Evolutionary conservation across 495 filamentous ascomycete species (phyloP).

Genomic region (Apodospora peruviana): DNA sequence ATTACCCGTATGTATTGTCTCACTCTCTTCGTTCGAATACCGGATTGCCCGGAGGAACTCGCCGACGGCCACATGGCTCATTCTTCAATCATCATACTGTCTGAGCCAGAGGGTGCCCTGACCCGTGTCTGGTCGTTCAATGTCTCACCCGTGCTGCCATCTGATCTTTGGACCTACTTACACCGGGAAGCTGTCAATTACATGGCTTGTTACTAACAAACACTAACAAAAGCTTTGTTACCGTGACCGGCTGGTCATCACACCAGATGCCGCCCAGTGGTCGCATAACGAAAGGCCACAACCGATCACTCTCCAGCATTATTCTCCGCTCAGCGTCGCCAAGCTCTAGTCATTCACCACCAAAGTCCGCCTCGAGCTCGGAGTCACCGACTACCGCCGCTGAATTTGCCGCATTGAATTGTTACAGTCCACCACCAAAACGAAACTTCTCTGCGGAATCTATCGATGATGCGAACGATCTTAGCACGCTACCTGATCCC

Average conservation of each 20-base stretch:
- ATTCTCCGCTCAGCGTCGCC: conserved; percentile 26
- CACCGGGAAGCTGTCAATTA: too few relatives aligned
- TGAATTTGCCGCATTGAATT: background rate
- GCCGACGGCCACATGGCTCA: background rate
- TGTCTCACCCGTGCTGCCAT: too few relatives aligned
- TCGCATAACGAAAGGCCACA: conserved; percentile 38
- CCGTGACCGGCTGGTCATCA: conserved; percentile 47
- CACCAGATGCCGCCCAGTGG: conserved; percentile 29
- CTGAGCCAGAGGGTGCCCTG: too few relatives aligned
- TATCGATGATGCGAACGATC: conserved; percentile 37
- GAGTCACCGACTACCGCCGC: conserved; percentile 12
- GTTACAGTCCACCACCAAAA: conserved; percentile 23
- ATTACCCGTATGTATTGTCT: conserved; percentile 22
- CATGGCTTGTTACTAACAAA: conserved; percentile 30
- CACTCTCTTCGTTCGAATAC: background rate
- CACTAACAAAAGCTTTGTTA: conserved; percentile 39
- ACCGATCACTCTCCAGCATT: conserved; percentile 45
- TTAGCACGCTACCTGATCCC: conserved; percentile 46
- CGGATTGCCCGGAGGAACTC: background rate
- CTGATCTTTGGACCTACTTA: too few relatives aligned
- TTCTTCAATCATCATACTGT: too few relatives aligned
- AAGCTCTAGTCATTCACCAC: conserved; percentile 12
- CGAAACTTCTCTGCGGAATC: conserved; percentile 23
- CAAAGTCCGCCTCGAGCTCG: conserved; percentile 14
- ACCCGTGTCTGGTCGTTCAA: too few relatives aligned